Evolutionary conservation across 768 basidiomycete genomes (phyloP).

Genomic region (Lactifluus subvellereus): DNA sequence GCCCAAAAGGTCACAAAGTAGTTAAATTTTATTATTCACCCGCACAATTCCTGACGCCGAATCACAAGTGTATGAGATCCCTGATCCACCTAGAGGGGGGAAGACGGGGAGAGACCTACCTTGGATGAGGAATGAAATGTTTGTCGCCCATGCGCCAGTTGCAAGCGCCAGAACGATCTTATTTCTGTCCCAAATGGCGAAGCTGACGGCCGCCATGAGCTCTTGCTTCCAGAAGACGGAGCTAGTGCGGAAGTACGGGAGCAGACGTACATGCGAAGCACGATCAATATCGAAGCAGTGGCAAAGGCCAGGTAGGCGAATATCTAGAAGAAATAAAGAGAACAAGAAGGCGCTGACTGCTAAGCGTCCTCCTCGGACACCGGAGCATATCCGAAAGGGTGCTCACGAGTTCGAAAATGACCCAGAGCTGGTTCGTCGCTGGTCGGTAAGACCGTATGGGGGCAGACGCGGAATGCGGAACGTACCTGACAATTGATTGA

Average conservation of each 20-base stretch:
- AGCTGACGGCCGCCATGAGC: background rate
- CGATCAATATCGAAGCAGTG: constrained; percentile 1
- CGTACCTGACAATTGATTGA: background rate
- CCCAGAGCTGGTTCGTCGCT: background rate
- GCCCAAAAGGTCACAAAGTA: background rate
- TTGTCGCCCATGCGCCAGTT: background rate
- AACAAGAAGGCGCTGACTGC: background rate
- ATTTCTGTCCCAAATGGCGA: constrained; percentile 4
- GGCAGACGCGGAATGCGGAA: background rate
- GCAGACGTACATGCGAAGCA: constrained; percentile 12
- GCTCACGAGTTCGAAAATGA: background rate
- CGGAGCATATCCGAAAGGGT: background rate
- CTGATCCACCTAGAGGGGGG: too few relatives aligned
- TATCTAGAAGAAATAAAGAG: background rate
- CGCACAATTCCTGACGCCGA: background rate
- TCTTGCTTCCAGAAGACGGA: background rate
- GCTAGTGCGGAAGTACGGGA: background rate
- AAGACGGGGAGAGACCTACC: background rate
- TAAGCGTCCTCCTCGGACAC: background rate
- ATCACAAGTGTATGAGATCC: too few relatives aligned
- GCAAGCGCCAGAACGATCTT: background rate
- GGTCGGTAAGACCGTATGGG: background rate
- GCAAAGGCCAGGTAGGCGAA: background rate
- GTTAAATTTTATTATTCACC: background rate
- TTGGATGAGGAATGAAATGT: background rate